Conservation (phyloP, 2,329 filamentous ascomycete genomes). For the Fusarium tjaetaba region DNA sequence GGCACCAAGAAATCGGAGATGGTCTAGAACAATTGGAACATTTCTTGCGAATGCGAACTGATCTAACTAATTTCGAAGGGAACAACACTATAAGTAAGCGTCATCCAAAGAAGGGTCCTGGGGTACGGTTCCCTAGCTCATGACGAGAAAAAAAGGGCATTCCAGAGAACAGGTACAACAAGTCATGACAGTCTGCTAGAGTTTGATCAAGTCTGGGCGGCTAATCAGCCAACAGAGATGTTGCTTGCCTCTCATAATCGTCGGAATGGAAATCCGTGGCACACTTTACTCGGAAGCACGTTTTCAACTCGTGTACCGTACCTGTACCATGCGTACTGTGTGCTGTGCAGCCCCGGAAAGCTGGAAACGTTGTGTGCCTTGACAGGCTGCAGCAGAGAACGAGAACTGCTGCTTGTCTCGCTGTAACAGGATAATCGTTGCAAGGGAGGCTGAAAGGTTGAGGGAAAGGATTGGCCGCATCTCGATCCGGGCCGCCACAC, state of each 20-base stretch:
- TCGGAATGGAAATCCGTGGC: not conserved
- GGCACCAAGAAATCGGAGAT: conserved; percentile 14
- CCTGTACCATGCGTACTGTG: not conserved
- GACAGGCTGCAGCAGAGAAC: not conserved
- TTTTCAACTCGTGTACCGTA: not conserved
- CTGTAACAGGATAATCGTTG: not conserved
- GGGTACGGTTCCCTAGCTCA: not conserved
- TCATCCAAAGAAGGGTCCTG: conserved; percentile 20
- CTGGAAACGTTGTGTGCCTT: conserved; percentile 10
- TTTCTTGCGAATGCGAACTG: conserved; percentile 12
- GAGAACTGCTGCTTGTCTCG: not conserved
- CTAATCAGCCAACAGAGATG: conserved; percentile 1
- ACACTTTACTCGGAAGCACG: not conserved
- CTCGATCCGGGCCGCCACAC: conserved; percentile 38
- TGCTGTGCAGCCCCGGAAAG: not conserved
- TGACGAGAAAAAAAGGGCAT: not conserved
- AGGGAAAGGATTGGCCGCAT: conserved; percentile 16
- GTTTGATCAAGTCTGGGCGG: not conserved
- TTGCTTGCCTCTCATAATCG: not conserved
- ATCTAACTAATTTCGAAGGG: conserved; percentile 4
- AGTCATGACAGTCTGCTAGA: not conserved
- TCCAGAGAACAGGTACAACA: conserved; percentile 5
- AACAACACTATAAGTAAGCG: conserved; percentile 11
- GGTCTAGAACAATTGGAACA: conserved; percentile 24
- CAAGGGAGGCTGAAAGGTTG: not conserved